These are phyloP conservation scores for Stachybotrys elegans DNA, from an alignment of 2,329 filamentous ascomycete species.

Conservation along the genomic window DNA sequence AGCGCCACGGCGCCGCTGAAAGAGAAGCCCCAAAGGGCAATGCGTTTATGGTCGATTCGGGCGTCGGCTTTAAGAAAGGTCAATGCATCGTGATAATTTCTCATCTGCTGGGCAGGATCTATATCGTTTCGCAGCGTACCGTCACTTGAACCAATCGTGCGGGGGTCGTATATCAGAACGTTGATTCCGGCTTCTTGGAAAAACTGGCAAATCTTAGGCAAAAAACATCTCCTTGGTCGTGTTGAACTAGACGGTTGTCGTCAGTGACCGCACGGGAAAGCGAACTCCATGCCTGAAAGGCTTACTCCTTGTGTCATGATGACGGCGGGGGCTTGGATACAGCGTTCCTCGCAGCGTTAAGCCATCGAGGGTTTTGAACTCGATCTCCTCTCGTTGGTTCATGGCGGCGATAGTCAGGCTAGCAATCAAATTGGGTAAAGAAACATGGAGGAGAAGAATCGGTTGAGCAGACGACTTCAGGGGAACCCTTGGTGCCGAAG, in stretches of 20 bases:
- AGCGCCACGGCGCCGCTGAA: slow-evolving; percentile 20
- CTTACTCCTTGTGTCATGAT: slow-evolving; percentile 22
- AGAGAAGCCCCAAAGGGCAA: slow-evolving; percentile 25
- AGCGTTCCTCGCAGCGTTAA: slow-evolving; percentile 31
- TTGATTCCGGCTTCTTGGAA: slow-evolving; percentile 28
- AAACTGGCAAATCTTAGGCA: slow-evolving; percentile 25
- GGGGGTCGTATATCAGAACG: slow-evolving; percentile 29
- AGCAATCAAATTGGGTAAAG: neutral
- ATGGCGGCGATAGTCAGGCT: slow-evolving; percentile 2
- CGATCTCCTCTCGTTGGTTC: slow-evolving; percentile 20
- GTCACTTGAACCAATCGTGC: slow-evolving; percentile 29
- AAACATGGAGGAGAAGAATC: too few relatives aligned
- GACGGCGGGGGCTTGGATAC: slow-evolving; percentile 26
- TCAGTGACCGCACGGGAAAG: neutral
- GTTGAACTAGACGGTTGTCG: slow-evolving; percentile 9
- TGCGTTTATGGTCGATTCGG: slow-evolving; percentile 24
- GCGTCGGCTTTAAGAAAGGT: slow-evolving; percentile 35
- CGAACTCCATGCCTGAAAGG: neutral
- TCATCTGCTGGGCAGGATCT: slow-evolving; percentile 24
- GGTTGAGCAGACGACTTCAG: too few relatives aligned
- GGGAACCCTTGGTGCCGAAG: too few relatives aligned
- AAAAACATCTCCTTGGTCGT: slow-evolving; percentile 23
- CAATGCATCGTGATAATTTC: slow-evolving; percentile 31
- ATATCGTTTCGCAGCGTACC: slow-evolving; percentile 32
- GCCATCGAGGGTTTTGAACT: slow-evolving; percentile 36